A percentile compares a stretch with the other conserved stretches of the same genome.
Evolutionary conservation across 164 flowering plant genomes (phyloP).

Genomic region (Sextonia rubra): DNA sequence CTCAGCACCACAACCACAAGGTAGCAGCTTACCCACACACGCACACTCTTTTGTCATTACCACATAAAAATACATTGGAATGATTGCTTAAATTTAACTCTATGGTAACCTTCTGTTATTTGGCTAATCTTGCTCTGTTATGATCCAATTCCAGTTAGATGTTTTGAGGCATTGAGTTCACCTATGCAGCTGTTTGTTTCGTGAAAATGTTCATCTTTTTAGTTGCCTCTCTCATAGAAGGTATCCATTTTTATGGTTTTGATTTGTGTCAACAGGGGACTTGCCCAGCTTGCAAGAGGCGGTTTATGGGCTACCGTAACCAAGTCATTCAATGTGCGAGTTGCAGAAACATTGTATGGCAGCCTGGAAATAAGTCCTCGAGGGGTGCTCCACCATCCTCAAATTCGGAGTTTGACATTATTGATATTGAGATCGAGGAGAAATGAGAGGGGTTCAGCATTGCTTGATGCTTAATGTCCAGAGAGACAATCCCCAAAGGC

Average conservation of each 20-base stretch:
- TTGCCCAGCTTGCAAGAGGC: constrained; percentile 82
- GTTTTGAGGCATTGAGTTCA: too few relatives aligned
- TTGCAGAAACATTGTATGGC: constrained; percentile 92
- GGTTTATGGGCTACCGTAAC: constrained; percentile 60
- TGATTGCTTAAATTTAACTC: too few relatives aligned
- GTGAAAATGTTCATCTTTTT: too few relatives aligned
- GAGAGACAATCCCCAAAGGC: neutral
- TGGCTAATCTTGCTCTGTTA: too few relatives aligned
- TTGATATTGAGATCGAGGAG: constrained; percentile 89
- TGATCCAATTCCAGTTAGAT: too few relatives aligned
- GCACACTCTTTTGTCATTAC: too few relatives aligned
- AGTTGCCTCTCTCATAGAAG: too few relatives aligned
- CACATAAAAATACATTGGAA: too few relatives aligned
- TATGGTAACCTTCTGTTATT: too few relatives aligned
- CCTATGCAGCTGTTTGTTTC: too few relatives aligned
- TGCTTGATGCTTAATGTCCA: neutral
- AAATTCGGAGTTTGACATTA: constrained; percentile 55
- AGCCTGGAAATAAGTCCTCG: constrained; percentile 62
- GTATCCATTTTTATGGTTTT: neutral
- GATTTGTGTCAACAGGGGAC: constrained; percentile 47
- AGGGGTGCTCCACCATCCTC: constrained; percentile 32
- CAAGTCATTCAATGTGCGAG: constrained; percentile 61
- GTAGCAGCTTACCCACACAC: too few relatives aligned
- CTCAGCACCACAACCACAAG: too few relatives aligned
- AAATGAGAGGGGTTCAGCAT: constrained; percentile 33